Percentiles rank a stretch among this genome's conserved stretches.
phyloP scores from a whole-genome alignment of 257 asterid species.

The Solanum medicagineum region DNA sequence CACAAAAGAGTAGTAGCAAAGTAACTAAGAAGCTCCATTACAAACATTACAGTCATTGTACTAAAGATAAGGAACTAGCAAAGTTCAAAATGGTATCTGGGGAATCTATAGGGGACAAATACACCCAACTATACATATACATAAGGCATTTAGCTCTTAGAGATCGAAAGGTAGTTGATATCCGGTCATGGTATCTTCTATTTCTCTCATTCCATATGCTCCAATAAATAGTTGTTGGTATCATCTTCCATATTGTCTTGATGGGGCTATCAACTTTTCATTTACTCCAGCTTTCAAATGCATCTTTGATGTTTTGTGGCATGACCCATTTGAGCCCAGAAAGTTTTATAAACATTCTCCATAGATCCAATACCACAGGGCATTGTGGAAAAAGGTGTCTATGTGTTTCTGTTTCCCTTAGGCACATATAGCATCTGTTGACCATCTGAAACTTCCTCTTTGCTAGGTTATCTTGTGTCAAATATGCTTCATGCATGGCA shows the following conservation, averaged over 20 bases:
- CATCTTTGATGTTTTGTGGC: background rate
- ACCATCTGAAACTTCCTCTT: too few relatives aligned
- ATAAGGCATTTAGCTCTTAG: background rate
- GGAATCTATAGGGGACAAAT: background rate
- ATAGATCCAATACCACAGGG: background rate
- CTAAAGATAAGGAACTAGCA: too few relatives aligned
- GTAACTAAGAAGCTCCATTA: too few relatives aligned
- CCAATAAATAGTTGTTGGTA: background rate
- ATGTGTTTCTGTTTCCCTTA: background rate
- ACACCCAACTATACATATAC: background rate
- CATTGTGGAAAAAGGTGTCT: background rate
- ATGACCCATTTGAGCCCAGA: background rate
- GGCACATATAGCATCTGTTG: too few relatives aligned
- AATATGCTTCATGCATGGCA: too few relatives aligned
- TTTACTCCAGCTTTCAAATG: too few relatives aligned
- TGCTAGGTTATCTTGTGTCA: too few relatives aligned
- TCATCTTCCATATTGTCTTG: too few relatives aligned
- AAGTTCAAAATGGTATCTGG: background rate
- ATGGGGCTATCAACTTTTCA: too few relatives aligned
- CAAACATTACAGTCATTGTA: too few relatives aligned
- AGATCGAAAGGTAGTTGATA: background rate
- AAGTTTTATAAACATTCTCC: background rate
- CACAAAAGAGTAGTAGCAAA: too few relatives aligned
- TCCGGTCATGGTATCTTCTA: background rate
- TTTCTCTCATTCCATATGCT: background rate